phyloP scores from a whole-genome alignment of 768 basidiomycete species.

The Suillus subluteus region DNA sequence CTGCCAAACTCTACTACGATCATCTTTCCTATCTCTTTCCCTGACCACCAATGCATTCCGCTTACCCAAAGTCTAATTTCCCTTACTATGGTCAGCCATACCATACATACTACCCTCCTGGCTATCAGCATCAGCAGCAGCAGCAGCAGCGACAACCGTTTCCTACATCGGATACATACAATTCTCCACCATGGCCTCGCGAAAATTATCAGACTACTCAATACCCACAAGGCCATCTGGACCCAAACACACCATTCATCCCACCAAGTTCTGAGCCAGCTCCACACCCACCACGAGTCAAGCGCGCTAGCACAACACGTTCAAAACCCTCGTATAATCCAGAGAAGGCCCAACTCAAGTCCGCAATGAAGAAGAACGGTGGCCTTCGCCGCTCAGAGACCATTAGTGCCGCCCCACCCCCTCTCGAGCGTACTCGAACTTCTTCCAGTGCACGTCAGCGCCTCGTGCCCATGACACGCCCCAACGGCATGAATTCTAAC shows the following conservation, averaged over 20 bases:
- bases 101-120: conserved; percentile 40
- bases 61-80: conserved; percentile 43
- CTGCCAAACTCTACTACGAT: not conserved
- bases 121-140: conserved; percentile 27
- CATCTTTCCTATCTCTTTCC: conserved; percentile 10
- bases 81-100: conserved; percentile 49
- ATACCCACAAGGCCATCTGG: conserved; percentile 31
- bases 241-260: conserved; percentile 25
- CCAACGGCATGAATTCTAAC: conserved; percentile 37
- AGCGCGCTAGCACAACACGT: conserved; percentile 38
- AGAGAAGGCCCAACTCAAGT: conserved; percentile 48
- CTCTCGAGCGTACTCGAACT: conserved; percentile 44
- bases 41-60: conserved; percentile 29
- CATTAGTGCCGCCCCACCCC: conserved; percentile 23
- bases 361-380: conserved; percentile 58
- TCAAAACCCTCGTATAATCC: conserved; percentile 20
- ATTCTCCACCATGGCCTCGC: conserved; percentile 40
- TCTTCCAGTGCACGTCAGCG: conserved; percentile 41
- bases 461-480: conserved; percentile 35
- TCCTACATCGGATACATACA: conserved; percentile 27
- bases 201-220: conserved; percentile 36
- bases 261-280: conserved; percentile 28
- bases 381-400: conserved; percentile 28
- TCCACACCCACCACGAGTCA: conserved; percentile 29
- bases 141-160: conserved; percentile 21